Percentiles rank a stretch among this genome's conserved stretches.
phyloP scores from a whole-genome alignment of 345 rosid species.

The Sisymbrium irio region DNA sequence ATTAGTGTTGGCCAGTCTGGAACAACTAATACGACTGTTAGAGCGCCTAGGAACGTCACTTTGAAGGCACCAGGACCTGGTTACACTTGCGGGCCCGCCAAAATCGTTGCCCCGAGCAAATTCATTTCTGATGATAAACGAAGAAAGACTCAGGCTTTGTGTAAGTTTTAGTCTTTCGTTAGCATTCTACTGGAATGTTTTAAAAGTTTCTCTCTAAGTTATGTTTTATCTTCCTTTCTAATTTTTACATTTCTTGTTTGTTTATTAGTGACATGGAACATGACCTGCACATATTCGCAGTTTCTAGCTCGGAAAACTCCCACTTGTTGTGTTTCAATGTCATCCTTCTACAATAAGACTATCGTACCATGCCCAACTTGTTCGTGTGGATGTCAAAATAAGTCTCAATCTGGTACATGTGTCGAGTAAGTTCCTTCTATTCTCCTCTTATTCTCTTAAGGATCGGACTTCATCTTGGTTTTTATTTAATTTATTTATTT shows the following conservation, averaged over 20 bases:
- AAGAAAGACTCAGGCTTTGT: slow-evolving; percentile 74
- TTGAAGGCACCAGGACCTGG: slow-evolving; percentile 85
- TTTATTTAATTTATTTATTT: not conserved
- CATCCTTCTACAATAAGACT: slow-evolving; percentile 75
- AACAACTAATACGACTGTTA: slow-evolving; percentile 64
- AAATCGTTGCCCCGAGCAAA: slow-evolving; percentile 52
- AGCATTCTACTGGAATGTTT: not conserved
- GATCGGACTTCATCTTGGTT: slow-evolving; percentile 7
- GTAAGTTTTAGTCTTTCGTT: slow-evolving; percentile 48
- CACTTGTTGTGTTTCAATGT: slow-evolving; percentile 87
- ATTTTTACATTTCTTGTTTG: not conserved
- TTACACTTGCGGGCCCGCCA: slow-evolving; percentile 71
- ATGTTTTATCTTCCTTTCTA: not conserved
- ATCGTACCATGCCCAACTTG: slow-evolving; percentile 77
- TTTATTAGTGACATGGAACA: slow-evolving; percentile 89
- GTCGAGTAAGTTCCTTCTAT: slow-evolving; percentile 60
- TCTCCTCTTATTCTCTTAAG: slow-evolving; percentile 7
- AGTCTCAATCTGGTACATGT: slow-evolving; percentile 50
- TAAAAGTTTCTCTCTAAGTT: not conserved
- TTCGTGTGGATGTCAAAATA: slow-evolving; percentile 78
- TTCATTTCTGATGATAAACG: slow-evolving; percentile 54
- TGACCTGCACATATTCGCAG: slow-evolving; percentile 85
- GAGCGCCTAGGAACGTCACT: slow-evolving; percentile 72
- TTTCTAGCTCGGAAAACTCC: slow-evolving; percentile 71
- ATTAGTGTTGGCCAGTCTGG: slow-evolving; percentile 77